A percentile compares a stretch with the other conserved stretches of the same genome.
Evolutionary conservation across 1,284 basidiomycete genomes (phyloP).

Genomic region (Apiotrichum siamense): DNA sequence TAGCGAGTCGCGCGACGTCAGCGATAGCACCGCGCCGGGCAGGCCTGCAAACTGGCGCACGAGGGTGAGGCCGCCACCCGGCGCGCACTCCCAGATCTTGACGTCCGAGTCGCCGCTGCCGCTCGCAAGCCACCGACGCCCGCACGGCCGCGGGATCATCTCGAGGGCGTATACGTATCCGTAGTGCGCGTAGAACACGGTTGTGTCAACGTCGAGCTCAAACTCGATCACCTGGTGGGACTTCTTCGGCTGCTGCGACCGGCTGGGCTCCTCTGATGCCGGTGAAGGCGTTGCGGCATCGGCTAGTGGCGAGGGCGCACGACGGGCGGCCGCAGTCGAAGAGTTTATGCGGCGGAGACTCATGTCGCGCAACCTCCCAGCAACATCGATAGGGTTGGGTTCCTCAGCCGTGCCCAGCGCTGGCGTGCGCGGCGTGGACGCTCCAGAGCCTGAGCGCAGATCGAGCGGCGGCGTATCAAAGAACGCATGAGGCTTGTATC

Average conservation of each 20-base stretch:
- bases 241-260: neutral
- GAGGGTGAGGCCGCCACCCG: conserved; percentile 34
- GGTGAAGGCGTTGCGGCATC: neutral
- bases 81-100: conserved; percentile 75
- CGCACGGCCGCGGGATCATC: conserved; percentile 47
- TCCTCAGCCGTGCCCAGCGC: neutral
- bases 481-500: conserved; percentile 42
- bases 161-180: conserved; percentile 90
- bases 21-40: conserved; percentile 60
- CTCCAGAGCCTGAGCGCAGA: conserved; percentile 26
- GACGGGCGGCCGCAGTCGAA: no score
- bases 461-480: conserved; percentile 35
- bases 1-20: conserved; percentile 68
- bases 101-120: conserved; percentile 84
- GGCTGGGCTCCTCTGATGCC: neutral
- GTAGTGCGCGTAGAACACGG: conserved; percentile 81
- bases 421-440: conserved; percentile 26
- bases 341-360: no score
- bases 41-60: conserved; percentile 30
- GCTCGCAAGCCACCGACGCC: conserved; percentile 60
- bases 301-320: no score
- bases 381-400: conserved; percentile 18
- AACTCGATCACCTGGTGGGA: conserved; percentile 29
- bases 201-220: conserved; percentile 60
- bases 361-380: neutral